Base-by-base conservation (phyloP, 1,139 yeast genomes). In the Saccharomyces hybrid region DNA sequence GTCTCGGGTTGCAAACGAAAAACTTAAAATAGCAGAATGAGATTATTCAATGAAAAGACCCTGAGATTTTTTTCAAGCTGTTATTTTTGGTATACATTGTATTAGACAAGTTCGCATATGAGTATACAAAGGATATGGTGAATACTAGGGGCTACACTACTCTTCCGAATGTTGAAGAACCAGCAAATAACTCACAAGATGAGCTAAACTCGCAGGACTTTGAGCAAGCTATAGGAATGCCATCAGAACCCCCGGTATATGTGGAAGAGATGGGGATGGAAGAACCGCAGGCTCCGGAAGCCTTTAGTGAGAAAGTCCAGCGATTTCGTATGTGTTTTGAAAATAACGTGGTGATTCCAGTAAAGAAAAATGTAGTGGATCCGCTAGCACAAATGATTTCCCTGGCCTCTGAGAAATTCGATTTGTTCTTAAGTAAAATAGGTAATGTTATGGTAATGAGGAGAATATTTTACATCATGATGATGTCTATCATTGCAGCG, bases 401-500 rank as follows among this genome's bases (percentile, higher is more conserved):
- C 54, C 62, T 69, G 56, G 60, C 71, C 58, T 75, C 67, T 4
- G 69, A 73, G 49, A 76, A 76, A 50, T 75, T 82, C 56, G 97
- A 91, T 62, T 71, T 73, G 46, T 70, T 77, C 34, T 71, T 91
- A 16, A 76, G 84, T 41, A 80, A 80, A 60, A 63, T 88, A 27
- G 97, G 97, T 11, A 90, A 91, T 68, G 97, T 98, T 1, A 72
- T 91, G 54, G 88, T 93, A 53, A 83, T 90, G 38, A 86, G 87
- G 61, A 75, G 98, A 48, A 74, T 90, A 47, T 70, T 88, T 7
- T 89, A 88, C 63, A 86, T 91, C 27, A 67, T 84, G 4, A 68
- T 84, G 53, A 80, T 89, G 62, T 81, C 90, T 47, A 57, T 74
- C 0, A 65, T 86, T 5, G 74, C 88, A 3, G 83, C 83, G 64